These are phyloP conservation scores for Fusarium begoniae DNA, from an alignment of 2,329 filamentous ascomycete species.

Conservation along the genomic window DNA sequence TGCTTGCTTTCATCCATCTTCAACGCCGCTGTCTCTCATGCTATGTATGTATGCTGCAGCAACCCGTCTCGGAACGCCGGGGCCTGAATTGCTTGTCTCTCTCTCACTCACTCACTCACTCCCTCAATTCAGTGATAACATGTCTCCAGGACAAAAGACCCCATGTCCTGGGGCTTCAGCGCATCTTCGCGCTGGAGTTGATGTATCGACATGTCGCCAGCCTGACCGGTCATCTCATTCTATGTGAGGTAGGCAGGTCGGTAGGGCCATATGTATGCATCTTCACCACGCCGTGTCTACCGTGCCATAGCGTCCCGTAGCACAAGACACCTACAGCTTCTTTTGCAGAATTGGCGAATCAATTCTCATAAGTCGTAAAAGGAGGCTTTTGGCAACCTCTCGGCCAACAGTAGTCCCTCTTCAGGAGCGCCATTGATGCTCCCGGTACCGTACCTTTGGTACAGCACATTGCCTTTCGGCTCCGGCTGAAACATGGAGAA, in stretches of 20 bases:
- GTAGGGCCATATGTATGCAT: not conserved
- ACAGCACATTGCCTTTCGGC: slow-evolving; percentile 14
- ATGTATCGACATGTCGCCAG: not conserved
- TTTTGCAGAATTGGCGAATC: not conserved
- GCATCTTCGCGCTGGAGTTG: slow-evolving; percentile 15
- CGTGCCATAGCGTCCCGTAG: not conserved
- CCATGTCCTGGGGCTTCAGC: slow-evolving; percentile 17
- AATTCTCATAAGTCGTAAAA: not conserved
- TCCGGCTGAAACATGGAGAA: slow-evolving; percentile 25
- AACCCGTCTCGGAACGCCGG: not conserved
- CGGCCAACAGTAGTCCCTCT: not conserved
- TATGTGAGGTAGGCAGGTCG: not conserved
- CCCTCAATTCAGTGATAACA: not conserved
- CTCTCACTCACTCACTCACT: not conserved
- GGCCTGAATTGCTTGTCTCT: not conserved
- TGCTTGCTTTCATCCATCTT: not conserved
- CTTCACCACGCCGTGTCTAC: not conserved
- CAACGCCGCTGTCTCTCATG: not conserved
- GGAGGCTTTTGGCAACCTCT: not conserved
- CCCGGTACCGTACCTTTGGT: slow-evolving; percentile 25
- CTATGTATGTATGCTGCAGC: not conserved
- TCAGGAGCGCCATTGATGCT: slow-evolving; percentile 9
- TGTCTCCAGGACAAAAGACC: not conserved
- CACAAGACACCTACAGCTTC: slow-evolving; percentile 1
- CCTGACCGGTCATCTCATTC: slow-evolving; percentile 4